Base-by-base conservation (phyloP, 2,329 filamentous ascomycete genomes). In the Stylonectria norvegica region DNA sequence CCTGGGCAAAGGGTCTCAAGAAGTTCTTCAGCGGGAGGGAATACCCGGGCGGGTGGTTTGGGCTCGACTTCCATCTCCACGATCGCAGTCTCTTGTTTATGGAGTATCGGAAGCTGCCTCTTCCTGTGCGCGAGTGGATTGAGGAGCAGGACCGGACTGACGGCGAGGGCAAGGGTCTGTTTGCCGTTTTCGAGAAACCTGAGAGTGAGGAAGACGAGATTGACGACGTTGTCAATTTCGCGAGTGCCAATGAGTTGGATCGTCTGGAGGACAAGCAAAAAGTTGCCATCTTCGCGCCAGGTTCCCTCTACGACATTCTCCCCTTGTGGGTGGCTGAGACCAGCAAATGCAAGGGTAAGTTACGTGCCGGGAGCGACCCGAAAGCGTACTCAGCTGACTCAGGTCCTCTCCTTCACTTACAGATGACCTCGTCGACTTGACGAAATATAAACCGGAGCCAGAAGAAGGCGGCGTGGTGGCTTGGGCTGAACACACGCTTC, bases 41-140 rank as follows among this genome's bases (percentile, higher is more conserved):
- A 35, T 73, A 78, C 54, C 73, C 75, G 0, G 75, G 75, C 17
- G 67, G 66, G 28, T 78, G 75, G 75, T 63, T 65, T 18, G 75
- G 75, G 23, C 58, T 71, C 17, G 75, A 78, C 50, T 65, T 63
- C n/a, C 74, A 78, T 56, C 68, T 69, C 34, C 65, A 68, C 44
- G 69, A 73, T 38, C 68, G 73, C 14, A 66, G 64, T 40, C 52
- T 76, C 45, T 53, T 77, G 30, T 51, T 63, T 49, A 75, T 77
- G 73, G 59, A 65, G 20, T 70, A 72, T 47, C 49, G 55, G 4
- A 60, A 67, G 5, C 40, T 76, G 20, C 73, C 72, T 9, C 46
- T 66, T 16, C 51, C 50, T 20, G 70, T 74, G 35, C 59, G 66
- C 25, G 61, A 68, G 53, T 78, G 73, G 74, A 67, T 77, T 32